Evolutionary conservation across 805 yeast species (phyloP).

Genomic region (Hanseniaspora jakobsenii): DNA sequence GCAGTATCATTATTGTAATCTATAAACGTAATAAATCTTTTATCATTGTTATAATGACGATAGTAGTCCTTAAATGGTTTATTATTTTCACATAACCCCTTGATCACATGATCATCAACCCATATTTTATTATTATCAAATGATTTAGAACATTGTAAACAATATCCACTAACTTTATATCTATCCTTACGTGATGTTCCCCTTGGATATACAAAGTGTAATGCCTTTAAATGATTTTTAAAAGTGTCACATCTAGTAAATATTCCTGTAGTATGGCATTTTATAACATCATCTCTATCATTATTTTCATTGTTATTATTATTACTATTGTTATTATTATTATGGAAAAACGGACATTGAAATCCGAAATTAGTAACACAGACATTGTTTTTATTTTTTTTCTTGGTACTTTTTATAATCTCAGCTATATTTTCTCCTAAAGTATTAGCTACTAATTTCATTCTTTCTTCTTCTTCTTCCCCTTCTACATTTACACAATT

Average conservation of each 20-base stretch:
- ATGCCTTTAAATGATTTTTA: constrained; percentile 79
- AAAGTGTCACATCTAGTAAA: constrained; percentile 85
- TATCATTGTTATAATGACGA: background rate
- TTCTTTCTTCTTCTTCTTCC: constrained; percentile 15
- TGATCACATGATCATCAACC: constrained; percentile 53
- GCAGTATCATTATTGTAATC: background rate
- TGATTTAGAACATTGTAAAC: constrained; percentile 59
- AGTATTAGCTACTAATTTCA: constrained; percentile 2
- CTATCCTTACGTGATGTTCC: constrained; percentile 77
- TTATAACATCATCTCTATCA: constrained; percentile 21
- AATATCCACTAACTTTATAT: constrained; percentile 52
- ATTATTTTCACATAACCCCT: constrained; percentile 24
- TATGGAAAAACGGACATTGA: constrained; percentile 49
- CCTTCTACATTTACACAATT: too few species aligned
- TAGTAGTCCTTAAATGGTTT: constrained; percentile 9
- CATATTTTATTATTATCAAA: constrained; percentile 68
- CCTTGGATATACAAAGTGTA: constrained; percentile 77
- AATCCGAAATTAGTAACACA: constrained; percentile 10
- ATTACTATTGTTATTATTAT: constrained; percentile 7
- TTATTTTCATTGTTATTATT: background rate
- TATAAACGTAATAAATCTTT: background rate
- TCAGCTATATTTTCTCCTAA: background rate
- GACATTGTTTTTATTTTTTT: constrained; percentile 4
- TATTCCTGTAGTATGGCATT: constrained; percentile 72
- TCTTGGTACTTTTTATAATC: background rate